These are phyloP conservation scores for Botrytis fabae DNA, from an alignment of 2,329 filamentous ascomycete species.

Conservation along the genomic window DNA sequence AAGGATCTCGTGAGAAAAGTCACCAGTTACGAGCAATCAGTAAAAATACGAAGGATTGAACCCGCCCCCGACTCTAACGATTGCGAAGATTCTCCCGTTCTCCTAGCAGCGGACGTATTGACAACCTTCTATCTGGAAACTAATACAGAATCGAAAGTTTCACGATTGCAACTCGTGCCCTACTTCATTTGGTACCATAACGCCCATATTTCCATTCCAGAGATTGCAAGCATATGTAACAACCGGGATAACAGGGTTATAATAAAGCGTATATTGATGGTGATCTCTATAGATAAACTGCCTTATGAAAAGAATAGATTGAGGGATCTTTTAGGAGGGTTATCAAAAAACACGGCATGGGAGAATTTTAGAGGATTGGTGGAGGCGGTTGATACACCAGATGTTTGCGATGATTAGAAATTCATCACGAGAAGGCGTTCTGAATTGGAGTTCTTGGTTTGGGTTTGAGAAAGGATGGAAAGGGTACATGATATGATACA, in stretches of 20 bases:
- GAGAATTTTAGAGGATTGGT: constrained; percentile 18
- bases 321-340: constrained; percentile 44
- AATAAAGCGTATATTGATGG: constrained; percentile 57
- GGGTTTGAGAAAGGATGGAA: neutral
- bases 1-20: neutral
- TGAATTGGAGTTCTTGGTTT: neutral
- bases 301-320: constrained; percentile 51
- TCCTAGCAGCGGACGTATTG: constrained; percentile 36
- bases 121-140: constrained; percentile 28
- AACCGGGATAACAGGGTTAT: constrained; percentile 60
- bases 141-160: constrained; percentile 25
- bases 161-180: constrained; percentile 49
- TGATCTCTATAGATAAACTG: constrained; percentile 53
- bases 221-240: constrained; percentile 52
- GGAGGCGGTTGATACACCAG: neutral
- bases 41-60: neutral
- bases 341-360: constrained; percentile 11
- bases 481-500: constrained; percentile 2
- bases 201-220: constrained; percentile 48
- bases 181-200: constrained; percentile 66
- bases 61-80: neutral
- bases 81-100: constrained; percentile 22
- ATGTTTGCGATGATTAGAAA: neutral
- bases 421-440: neutral
- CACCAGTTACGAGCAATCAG: neutral